phyloP scores from a whole-genome alignment of 2,329 filamentous ascomycete genomes.

The Bipolaris sorokiniana region DNA sequence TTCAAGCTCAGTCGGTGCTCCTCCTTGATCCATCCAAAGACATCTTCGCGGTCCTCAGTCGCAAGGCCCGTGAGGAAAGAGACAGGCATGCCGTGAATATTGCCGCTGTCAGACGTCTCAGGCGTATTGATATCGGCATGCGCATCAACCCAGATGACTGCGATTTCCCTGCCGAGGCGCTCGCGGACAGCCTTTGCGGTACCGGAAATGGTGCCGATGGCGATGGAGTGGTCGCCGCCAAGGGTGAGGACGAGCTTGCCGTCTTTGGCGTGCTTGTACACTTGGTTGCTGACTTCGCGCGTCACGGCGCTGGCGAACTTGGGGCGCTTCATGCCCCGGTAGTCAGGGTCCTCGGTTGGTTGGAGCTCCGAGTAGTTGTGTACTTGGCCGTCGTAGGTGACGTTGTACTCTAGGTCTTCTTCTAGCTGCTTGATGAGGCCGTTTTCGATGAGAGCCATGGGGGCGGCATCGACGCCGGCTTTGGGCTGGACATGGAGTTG shows the following conservation, averaged over 20 bases:
- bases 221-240: slow-evolving; percentile 95
- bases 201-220: slow-evolving; percentile 90
- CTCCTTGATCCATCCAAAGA: slow-evolving; percentile 87
- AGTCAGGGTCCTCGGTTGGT: slow-evolving; percentile 74
- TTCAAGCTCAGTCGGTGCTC: slow-evolving; percentile 72
- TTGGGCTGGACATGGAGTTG: slow-evolving; percentile 68
- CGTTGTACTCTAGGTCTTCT: slow-evolving; percentile 85
- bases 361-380: slow-evolving; percentile 81
- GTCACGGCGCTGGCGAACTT: slow-evolving; percentile 86
- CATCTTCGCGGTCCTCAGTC: slow-evolving; percentile 73
- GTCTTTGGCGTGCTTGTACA: slow-evolving; percentile 82
- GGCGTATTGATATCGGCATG: slow-evolving; percentile 98
- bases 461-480: slow-evolving; percentile 87
- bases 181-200: slow-evolving; percentile 86
- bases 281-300: slow-evolving; percentile 76
- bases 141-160: slow-evolving; percentile 98
- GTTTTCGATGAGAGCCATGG: slow-evolving; percentile 83
- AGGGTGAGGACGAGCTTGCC: slow-evolving; percentile 91
- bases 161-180: slow-evolving; percentile 80
- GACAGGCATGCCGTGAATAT: slow-evolving; percentile 98
- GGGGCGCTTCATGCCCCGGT: slow-evolving; percentile 94
- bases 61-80: slow-evolving; percentile 88
- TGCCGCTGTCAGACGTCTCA: slow-evolving; percentile 86
- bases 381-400: slow-evolving; percentile 82
- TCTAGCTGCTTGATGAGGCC: slow-evolving; percentile 84